Base-by-base conservation (phyloP, 1,284 basidiomycete genomes). In the Leccinum ambiguum region DNA sequence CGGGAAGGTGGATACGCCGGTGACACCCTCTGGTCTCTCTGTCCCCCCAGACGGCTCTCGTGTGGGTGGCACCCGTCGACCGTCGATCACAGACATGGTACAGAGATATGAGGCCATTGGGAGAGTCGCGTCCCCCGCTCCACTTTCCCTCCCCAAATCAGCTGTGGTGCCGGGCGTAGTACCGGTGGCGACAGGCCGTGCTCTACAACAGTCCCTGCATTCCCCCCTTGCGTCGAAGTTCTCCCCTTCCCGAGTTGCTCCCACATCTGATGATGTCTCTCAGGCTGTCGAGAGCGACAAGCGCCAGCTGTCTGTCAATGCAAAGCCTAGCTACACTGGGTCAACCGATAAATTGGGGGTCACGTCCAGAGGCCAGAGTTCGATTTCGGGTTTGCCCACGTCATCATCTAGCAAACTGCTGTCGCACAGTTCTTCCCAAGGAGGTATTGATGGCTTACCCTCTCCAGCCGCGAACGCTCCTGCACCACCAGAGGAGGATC, bases 21-120 rank as follows among this genome's bases (percentile, higher is more conserved):
- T 71, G 39, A 70, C 76, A 10, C 70, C 77, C n/a, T 73, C 78
- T 48, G 76, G 75, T 23, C 76, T 86, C 10, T 71, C 78, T 45
- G 79, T 84, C 48, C 83, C 84, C 3, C 77, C 77, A 59, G 80
- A 81, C 16, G 79, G 75, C 60, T 76, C 79, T 53, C 80, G 81
- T 30, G 71, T 75, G 13, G 70, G 66, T 8, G 67, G 68, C 11
- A 0, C 71, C 8, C 82, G 91, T 21, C 81, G 91, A 59, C 89
- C 87, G 16, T 93, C 92, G 0, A 93, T 93, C 67, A 86, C 91
- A 59, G 87, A 93, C 71, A 91, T 93, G 84, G 92, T 93, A 21
- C 89, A 90, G 68, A 83, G 80, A 56, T 93, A 87, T 73, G 91
- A 93, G 75, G 84, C 86, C 9, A 87, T 91, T 65, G 75, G 70